Conservation (phyloP, 2,329 filamentous ascomycete genomes). For the Aureobasidium sp. region DNA sequence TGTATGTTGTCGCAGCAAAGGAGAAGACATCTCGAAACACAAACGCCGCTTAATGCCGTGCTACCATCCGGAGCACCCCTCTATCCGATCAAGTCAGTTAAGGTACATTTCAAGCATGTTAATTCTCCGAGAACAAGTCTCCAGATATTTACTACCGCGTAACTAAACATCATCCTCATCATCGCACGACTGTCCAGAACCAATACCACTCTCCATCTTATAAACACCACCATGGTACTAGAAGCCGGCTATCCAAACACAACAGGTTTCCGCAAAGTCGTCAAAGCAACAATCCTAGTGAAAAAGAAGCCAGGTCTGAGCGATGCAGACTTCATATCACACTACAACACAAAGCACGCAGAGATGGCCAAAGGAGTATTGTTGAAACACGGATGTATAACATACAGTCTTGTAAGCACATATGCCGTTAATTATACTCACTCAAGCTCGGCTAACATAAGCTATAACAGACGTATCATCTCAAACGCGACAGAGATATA, state of each 20-base stretch:
- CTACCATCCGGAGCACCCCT: conserved; percentile 3
- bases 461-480: conserved; percentile 45
- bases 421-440: background rate
- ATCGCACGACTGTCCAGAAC: too few species aligned
- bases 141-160: background rate
- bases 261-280: conserved; percentile 51
- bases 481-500: conserved; percentile 47
- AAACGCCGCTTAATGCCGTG: background rate
- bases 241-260: conserved; percentile 51
- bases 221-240: conserved; percentile 36
- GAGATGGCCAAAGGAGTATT: conserved; percentile 49
- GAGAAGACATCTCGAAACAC: background rate
- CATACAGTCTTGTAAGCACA: conserved; percentile 47
- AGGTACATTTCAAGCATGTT: background rate
- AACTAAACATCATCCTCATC: background rate
- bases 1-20: background rate
- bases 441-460: background rate
- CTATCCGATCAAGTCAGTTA: background rate
- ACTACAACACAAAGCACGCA: conserved; percentile 52
- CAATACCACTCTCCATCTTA: background rate
- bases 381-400: conserved; percentile 48
- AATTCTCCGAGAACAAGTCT: conserved; percentile 2
- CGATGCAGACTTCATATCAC: conserved; percentile 48
- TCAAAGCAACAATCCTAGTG: conserved; percentile 51
- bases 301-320: conserved; percentile 53